Conservation (phyloP, 2,329 filamentous ascomycete genomes). For the Leptosphaerulina australis region DNA sequence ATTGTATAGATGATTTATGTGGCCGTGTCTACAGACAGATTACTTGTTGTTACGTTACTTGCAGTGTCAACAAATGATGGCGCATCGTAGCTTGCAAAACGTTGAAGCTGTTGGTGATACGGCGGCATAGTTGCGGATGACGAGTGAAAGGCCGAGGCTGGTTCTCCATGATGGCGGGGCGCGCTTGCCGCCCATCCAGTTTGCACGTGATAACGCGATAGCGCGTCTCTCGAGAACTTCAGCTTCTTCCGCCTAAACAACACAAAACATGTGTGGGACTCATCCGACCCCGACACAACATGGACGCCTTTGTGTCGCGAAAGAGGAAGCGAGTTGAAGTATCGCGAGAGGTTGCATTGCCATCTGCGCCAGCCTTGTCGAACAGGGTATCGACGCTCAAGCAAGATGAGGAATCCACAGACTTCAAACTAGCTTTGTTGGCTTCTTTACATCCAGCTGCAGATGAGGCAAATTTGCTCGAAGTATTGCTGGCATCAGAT, state of each 20-base stretch:
- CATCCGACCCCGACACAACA: slow-evolving; percentile 15
- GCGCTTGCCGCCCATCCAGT: slow-evolving; percentile 1
- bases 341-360: neutral
- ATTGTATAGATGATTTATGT: slow-evolving; percentile 56
- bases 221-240: neutral
- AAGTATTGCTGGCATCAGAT: slow-evolving; percentile 76
- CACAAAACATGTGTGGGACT: neutral
- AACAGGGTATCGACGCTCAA: slow-evolving; percentile 1
- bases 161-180: slow-evolving; percentile 25
- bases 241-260: neutral
- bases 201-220: slow-evolving; percentile 27
- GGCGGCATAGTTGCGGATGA: slow-evolving; percentile 29
- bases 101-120: slow-evolving; percentile 22
- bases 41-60: slow-evolving; percentile 22
- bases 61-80: neutral
- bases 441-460: slow-evolving; percentile 73
- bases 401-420: slow-evolving; percentile 76
- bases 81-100: slow-evolving; percentile 27
- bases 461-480: slow-evolving; percentile 72
- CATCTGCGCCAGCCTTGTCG: neutral
- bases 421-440: slow-evolving; percentile 84
- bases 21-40: neutral
- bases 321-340: slow-evolving; percentile 41
- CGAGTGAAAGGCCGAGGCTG: slow-evolving; percentile 33
- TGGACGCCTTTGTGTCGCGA: slow-evolving; percentile 50